These are phyloP conservation scores for Trichocladium uniseriatum DNA, from an alignment of 495 filamentous ascomycete genomes.

Conservation along the genomic window DNA sequence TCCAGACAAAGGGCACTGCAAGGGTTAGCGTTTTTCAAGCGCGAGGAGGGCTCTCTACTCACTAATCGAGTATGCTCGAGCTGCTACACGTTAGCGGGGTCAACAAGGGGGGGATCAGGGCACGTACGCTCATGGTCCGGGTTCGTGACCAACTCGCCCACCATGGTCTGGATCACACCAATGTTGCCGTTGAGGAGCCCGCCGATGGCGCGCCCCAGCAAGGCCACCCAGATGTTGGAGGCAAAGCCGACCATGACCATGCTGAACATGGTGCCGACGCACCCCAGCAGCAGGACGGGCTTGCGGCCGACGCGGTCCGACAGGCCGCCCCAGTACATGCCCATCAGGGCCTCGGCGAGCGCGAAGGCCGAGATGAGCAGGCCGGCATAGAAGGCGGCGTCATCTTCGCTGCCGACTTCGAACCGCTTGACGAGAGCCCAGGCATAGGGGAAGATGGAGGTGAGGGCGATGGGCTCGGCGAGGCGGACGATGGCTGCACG, in stretches of 20 bases:
- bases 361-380: constrained; percentile 79
- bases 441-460: constrained; percentile 81
- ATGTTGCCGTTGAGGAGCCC: constrained; percentile 82
- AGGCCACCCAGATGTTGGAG: constrained; percentile 66
- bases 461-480: constrained; percentile 81
- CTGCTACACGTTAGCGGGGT: constrained; percentile 36
- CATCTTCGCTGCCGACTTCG: constrained; percentile 52
- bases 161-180: constrained; percentile 88
- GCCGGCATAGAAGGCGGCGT: constrained; percentile 76
- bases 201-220: constrained; percentile 64
- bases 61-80: constrained; percentile 64
- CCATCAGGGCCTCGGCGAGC: constrained; percentile 68
- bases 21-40: neutral
- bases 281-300: constrained; percentile 70
- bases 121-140: constrained; percentile 75
- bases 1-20: constrained; percentile 74
- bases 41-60: neutral
- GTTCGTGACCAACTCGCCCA: constrained; percentile 67
- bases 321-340: constrained; percentile 76
- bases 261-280: constrained; percentile 68
- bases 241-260: constrained; percentile 78
- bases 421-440: constrained; percentile 73
- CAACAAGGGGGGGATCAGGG: neutral
- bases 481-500: constrained; percentile 48
- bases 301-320: constrained; percentile 80